phyloP scores from a whole-genome alignment of 768 basidiomycete genomes.

The Suillus plorans region DNA sequence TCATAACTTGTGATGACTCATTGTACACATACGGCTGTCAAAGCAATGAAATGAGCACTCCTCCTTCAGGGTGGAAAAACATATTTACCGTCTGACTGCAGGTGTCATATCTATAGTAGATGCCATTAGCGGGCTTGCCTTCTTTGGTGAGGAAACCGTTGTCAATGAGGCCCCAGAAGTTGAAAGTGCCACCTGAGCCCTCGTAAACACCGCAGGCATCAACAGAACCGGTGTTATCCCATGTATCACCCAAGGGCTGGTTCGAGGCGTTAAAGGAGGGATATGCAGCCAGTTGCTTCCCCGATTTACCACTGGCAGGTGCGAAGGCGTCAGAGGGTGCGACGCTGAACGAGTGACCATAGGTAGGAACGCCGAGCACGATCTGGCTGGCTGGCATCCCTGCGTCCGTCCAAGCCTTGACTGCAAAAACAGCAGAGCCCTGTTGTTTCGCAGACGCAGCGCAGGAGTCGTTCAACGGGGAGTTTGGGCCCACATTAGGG shows the following conservation, averaged over 20 bases:
- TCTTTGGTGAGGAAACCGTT: constrained; percentile 48
- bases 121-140: constrained; percentile 37
- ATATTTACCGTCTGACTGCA: constrained; percentile 72
- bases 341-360: constrained; percentile 72
- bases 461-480: constrained; percentile 80
- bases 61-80: not conserved
- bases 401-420: constrained; percentile 71
- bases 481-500: constrained; percentile 68
- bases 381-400: constrained; percentile 73
- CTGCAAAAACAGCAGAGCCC: constrained; percentile 77
- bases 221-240: constrained; percentile 47
- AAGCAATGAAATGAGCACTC: constrained; percentile 1
- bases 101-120: constrained; percentile 54
- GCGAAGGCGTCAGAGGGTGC: constrained; percentile 37
- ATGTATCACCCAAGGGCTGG: constrained; percentile 54
- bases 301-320: constrained; percentile 20
- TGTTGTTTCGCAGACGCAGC: constrained; percentile 51
- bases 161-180: constrained; percentile 60
- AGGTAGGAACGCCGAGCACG: constrained; percentile 78
- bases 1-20: constrained; percentile 48
- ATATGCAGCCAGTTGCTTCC: constrained; percentile 40
- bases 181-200: constrained; percentile 52
- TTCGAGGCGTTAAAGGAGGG: constrained; percentile 46
- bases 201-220: constrained; percentile 56
- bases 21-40: constrained; percentile 69